These are phyloP conservation scores for Eragrostis curvula DNA, from an alignment of 176 grass and related monocot genomes.

Conservation along the genomic window DNA sequence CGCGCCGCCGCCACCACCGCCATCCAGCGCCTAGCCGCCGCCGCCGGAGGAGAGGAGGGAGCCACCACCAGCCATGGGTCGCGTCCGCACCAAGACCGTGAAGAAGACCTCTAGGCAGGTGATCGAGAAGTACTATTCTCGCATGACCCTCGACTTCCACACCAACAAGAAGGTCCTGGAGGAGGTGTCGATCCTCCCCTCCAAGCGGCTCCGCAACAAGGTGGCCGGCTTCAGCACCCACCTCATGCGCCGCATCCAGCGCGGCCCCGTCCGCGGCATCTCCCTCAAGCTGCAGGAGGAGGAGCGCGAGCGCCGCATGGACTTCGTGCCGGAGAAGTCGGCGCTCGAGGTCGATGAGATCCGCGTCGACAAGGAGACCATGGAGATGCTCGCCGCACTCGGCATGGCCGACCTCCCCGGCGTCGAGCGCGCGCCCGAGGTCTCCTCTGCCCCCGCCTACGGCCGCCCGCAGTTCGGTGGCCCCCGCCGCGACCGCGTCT, in stretches of 20 bases:
- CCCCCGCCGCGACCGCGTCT: slow-evolving; percentile 50
- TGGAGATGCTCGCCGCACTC: slow-evolving; percentile 80
- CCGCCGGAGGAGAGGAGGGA: slow-evolving; percentile 27
- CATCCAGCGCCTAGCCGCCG: background rate
- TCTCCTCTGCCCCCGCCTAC: slow-evolving; percentile 32
- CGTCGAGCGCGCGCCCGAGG: slow-evolving; percentile 65
- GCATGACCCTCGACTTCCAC: slow-evolving; percentile 94
- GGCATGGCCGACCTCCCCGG: slow-evolving; percentile 88
- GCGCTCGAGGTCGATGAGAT: slow-evolving; percentile 82
- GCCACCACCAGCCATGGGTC: slow-evolving; percentile 61
- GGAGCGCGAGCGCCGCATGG: slow-evolving; percentile 94
- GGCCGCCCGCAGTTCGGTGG: slow-evolving; percentile 53
- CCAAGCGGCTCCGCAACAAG: slow-evolving; percentile 90
- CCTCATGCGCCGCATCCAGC: slow-evolving; percentile 92
- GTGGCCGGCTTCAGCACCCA: slow-evolving; percentile 87
- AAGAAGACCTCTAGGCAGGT: slow-evolving; percentile 92
- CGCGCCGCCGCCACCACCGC: slow-evolving; percentile 9
- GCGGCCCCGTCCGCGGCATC: slow-evolving; percentile 83
- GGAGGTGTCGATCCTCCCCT: slow-evolving; percentile 87
- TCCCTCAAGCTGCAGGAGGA: slow-evolving; percentile 96
- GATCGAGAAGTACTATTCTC: slow-evolving; percentile 86
- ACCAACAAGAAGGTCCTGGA: slow-evolving; percentile 91
- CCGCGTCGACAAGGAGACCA: slow-evolving; percentile 87
- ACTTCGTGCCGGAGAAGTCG: slow-evolving; percentile 91
- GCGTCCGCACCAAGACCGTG: slow-evolving; percentile 90